Evolutionary conservation across 169 alveolate genomes (phyloP).

Genomic region (Besnoitia besnoiti): DNA sequence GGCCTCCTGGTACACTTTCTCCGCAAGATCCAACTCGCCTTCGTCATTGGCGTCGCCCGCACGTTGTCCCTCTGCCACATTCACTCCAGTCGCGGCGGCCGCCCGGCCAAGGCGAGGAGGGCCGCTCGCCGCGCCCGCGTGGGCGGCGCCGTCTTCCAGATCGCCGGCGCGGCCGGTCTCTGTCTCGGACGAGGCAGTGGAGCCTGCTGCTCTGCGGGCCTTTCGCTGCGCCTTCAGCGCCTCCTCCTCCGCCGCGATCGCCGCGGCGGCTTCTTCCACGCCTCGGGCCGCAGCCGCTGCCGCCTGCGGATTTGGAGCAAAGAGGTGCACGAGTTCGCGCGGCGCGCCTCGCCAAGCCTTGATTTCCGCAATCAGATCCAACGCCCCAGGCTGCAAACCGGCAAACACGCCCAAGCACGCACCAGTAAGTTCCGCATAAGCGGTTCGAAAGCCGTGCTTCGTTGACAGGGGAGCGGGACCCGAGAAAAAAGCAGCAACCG

Average conservation of each 20-base stretch:
- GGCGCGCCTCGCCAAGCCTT: slow-evolving; percentile 31
- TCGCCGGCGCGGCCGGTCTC: background rate
- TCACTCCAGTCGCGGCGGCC: background rate
- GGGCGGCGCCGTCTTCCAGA: background rate
- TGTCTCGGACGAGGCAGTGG: background rate
- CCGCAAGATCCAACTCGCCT: slow-evolving; percentile 28
- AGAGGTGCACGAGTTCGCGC: slow-evolving; percentile 23
- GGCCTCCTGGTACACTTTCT: background rate
- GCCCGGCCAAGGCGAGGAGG: background rate
- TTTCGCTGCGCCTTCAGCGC: background rate
- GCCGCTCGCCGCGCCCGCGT: background rate
- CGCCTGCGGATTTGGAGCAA: slow-evolving; percentile 1
- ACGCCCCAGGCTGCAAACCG: slow-evolving; percentile 30
- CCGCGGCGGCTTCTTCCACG: background rate
- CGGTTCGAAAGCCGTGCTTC: background rate
- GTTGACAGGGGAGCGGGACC: background rate
- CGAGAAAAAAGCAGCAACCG: background rate
- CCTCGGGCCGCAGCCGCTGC: slow-evolving; percentile 32
- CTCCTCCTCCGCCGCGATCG: background rate
- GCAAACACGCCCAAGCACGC: background rate
- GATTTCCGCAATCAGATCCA: background rate
- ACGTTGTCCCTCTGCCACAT: background rate
- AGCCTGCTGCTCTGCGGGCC: background rate
- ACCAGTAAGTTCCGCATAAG: background rate
- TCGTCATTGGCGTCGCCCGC: too few relatives aligned